A percentile compares a stretch with the other conserved stretches of the same genome.
Evolutionary conservation across 495 filamentous ascomycete species (phyloP).

Genomic region (Eremomyces bilateralis): DNA sequence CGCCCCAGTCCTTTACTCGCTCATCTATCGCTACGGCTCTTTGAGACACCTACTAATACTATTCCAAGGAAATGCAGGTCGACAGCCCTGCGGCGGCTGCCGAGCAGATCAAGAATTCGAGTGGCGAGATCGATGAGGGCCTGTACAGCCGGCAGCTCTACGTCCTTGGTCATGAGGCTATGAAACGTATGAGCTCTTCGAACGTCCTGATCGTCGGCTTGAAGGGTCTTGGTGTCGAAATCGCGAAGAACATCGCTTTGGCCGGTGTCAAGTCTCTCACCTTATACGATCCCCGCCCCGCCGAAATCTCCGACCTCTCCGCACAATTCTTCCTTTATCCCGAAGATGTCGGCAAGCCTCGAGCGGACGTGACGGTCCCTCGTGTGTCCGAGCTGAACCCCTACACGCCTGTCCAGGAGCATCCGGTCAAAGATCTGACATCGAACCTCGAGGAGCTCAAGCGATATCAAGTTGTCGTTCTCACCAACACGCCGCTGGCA

Average conservation of each 20-base stretch:
- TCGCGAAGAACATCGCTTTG: slow-evolving; percentile 96
- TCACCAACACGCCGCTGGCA: slow-evolving; percentile 61
- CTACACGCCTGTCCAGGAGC: slow-evolving; percentile 72
- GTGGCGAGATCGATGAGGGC: slow-evolving; percentile 75
- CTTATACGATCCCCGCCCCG: slow-evolving; percentile 64
- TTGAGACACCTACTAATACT: background rate
- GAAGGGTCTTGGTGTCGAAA: slow-evolving; percentile 89
- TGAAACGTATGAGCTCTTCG: slow-evolving; percentile 97
- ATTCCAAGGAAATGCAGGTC: slow-evolving; percentile 50
- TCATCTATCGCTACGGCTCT: background rate
- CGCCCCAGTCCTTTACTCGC: background rate
- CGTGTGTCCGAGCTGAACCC: slow-evolving; percentile 88
- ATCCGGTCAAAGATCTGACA: slow-evolving; percentile 39
- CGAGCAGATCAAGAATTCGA: slow-evolving; percentile 34
- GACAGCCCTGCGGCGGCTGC: slow-evolving; percentile 36
- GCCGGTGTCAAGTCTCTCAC: slow-evolving; percentile 85
- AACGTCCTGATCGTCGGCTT: slow-evolving; percentile 84
- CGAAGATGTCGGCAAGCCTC: slow-evolving; percentile 78
- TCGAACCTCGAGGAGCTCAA: slow-evolving; percentile 55
- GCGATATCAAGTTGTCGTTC: slow-evolving; percentile 76
- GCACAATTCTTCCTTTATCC: slow-evolving; percentile 88
- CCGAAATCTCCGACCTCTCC: slow-evolving; percentile 66
- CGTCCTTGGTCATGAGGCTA: slow-evolving; percentile 95
- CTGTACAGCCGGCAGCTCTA: slow-evolving; percentile 97
- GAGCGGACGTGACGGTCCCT: slow-evolving; percentile 68